Evolutionary conservation across 1,139 yeast species (phyloP).

Genomic region (Blastobotrys ciferrii): DNA sequence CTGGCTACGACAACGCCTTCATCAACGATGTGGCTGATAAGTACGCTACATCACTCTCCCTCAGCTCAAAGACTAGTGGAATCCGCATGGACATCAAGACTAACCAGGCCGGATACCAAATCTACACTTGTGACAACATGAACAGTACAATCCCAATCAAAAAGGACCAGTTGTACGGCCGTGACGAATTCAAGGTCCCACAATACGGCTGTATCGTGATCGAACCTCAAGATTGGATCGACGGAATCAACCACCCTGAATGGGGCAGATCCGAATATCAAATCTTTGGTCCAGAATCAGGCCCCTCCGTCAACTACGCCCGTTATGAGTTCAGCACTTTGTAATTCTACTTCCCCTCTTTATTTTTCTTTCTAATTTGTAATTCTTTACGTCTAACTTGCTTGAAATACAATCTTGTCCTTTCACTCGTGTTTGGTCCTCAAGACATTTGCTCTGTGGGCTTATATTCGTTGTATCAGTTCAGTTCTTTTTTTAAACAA

Average conservation of each 20-base stretch:
- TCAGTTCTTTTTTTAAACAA: too few species aligned
- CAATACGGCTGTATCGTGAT: slow-evolving; percentile 18
- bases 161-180: slow-evolving; percentile 17
- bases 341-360: slow-evolving; percentile 3
- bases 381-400: neutral
- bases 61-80: slow-evolving; percentile 14
- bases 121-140: slow-evolving; percentile 14
- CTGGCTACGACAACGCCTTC: slow-evolving; percentile 19
- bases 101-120: slow-evolving; percentile 17
- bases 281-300: slow-evolving; percentile 12
- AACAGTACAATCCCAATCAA: slow-evolving; percentile 14
- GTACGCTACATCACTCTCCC: slow-evolving; percentile 8
- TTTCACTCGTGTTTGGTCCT: too few species aligned
- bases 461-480: too few species aligned
- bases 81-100: slow-evolving; percentile 18
- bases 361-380: neutral
- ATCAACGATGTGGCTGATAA: slow-evolving; percentile 13
- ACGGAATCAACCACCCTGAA: slow-evolving; percentile 17
- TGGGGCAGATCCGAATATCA: slow-evolving; percentile 16
- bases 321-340: slow-evolving; percentile 15
- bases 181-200: slow-evolving; percentile 9
- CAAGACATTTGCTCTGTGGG: too few species aligned
- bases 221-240: slow-evolving; percentile 20
- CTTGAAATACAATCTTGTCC: neutral
- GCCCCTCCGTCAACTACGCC: slow-evolving; percentile 17